Base-by-base conservation (phyloP, 768 basidiomycete genomes). In the Lentinula sp. region DNA sequence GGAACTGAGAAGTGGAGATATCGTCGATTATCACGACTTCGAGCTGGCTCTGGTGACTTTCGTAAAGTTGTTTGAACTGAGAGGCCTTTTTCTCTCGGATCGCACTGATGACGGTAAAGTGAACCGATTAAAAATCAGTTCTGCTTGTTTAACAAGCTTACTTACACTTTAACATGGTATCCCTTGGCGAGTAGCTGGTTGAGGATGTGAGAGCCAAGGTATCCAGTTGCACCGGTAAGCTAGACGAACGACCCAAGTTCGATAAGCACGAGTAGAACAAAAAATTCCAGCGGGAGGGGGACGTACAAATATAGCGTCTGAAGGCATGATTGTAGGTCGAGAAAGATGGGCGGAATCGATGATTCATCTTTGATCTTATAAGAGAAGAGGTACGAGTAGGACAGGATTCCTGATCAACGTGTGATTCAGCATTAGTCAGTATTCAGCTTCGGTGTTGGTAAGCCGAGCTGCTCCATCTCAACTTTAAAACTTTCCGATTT, bases 1-100 rank as follows among this genome's bases (percentile, higher is more conserved):
- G 76, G 62, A 82, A 78, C 32, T 69, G 64, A n/a, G 63, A 67
- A 6, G 61, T 61, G 11, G 57, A 55, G 37, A 71, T 59, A 59
- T 71, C 68, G 32, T 64, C 48, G 28, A 71, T 62, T 23, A 53
- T 34, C 2, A 69, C 64, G 5, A 69, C 61, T 52, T 70, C 68
- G 48, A 71, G 61, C 7, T 55, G 39, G 43, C 64, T 64, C 10
- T 62, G 64, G 42, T 63, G 62, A 13, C 55, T 37, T 13, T 56
- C 13, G n/a, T 56, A 56, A 5, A 40, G 21, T 23, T 28, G 6
- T 28, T 40, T 56, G 40, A 56, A 43, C 40, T 56, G 37, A 21
- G 40, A n/a, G 7, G 40, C 55, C 9, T 56, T 56, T 13, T 56
- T 56, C 28, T 56, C 40, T 32, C 55, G 55, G 10, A 56, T 23